Percentiles rank a stretch among this genome's conserved stretches.
Conservation (phyloP, 495 filamentous ascomycete species). For the Daldinia bambusicola region DNA sequence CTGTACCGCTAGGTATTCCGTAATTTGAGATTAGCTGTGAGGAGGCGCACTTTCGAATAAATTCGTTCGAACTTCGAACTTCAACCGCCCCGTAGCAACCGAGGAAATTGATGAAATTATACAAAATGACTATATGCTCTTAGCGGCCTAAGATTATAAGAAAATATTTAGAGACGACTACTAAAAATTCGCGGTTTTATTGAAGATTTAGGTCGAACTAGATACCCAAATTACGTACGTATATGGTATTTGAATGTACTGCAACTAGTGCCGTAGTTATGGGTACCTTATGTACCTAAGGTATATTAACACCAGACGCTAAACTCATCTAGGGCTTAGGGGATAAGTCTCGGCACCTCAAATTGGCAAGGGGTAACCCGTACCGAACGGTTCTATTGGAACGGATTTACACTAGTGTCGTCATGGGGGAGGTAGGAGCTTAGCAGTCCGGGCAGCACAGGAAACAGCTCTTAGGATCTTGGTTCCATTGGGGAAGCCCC, state of each 20-base stretch:
- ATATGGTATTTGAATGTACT: neutral
- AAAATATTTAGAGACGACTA: too few relatives aligned
- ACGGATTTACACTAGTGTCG: conserved; percentile 38
- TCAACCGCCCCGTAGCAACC: neutral
- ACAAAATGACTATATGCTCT: conserved; percentile 1
- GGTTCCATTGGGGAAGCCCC: conserved; percentile 25
- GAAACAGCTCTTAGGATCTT: conserved; percentile 12
- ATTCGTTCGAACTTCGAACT: neutral
- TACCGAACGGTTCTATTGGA: conserved; percentile 23
- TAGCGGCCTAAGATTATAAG: neutral
- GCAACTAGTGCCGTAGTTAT: conserved; percentile 16
- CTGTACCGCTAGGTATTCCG: conserved; percentile 27
- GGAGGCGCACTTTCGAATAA: neutral
- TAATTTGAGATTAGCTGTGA: conserved; percentile 8
- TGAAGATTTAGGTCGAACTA: neutral
- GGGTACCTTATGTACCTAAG: neutral
- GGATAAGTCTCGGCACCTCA: conserved; percentile 36
- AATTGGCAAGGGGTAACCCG: conserved; percentile 26
- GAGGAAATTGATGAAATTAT: conserved; percentile 5
- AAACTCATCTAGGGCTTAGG: conserved; percentile 17
- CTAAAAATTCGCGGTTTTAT: neutral
- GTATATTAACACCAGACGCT: neutral
- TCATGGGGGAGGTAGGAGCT: conserved; percentile 36
- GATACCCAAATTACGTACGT: neutral
- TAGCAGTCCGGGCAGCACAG: neutral